A percentile compares a stretch with the other conserved stretches of the same genome.
Conservation (phyloP, 2,329 filamentous ascomycete genomes). For the Talaromyces sp. region DNA sequence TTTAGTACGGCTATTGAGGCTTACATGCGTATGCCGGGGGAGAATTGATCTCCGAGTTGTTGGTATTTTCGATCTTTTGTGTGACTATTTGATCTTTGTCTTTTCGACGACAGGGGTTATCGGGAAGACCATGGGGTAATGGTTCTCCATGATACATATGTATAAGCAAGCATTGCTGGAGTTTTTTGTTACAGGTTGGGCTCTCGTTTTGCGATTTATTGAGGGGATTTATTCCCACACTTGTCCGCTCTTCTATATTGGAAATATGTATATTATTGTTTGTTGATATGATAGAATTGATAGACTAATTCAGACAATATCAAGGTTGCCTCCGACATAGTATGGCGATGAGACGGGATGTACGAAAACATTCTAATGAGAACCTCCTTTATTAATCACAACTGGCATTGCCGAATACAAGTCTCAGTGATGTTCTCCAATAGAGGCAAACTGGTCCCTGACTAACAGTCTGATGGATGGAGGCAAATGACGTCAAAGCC, state of each 20-base stretch:
- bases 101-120: slow-evolving; percentile 2
- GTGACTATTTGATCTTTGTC: slow-evolving; percentile 1
- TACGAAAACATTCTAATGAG: no score
- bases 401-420: not conserved
- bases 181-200: slow-evolving; percentile 16
- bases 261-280: slow-evolving; percentile 8
- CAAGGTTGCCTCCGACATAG: not conserved
- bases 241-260: slow-evolving; percentile 7
- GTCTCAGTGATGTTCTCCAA: not conserved
- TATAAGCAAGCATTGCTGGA: slow-evolving; percentile 23
- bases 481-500: slow-evolving; percentile 8
- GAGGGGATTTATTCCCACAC: not conserved
- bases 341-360: not conserved
- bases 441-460: not conserved
- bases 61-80: not conserved
- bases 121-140: not conserved
- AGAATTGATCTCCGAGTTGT: slow-evolving; percentile 30
- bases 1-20: slow-evolving; percentile 89
- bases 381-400: no score
- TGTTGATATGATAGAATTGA: not conserved
- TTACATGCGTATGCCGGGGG: slow-evolving; percentile 71
- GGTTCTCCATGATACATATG: slow-evolving; percentile 20
- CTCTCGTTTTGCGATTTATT: not conserved
- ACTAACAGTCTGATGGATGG: not conserved
- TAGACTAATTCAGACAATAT: not conserved